A percentile compares a stretch with the other conserved stretches of the same genome.
These are phyloP conservation scores for Vanilla planifolia DNA, from an alignment of 106 monocot genomes.

Conservation along the genomic window DNA sequence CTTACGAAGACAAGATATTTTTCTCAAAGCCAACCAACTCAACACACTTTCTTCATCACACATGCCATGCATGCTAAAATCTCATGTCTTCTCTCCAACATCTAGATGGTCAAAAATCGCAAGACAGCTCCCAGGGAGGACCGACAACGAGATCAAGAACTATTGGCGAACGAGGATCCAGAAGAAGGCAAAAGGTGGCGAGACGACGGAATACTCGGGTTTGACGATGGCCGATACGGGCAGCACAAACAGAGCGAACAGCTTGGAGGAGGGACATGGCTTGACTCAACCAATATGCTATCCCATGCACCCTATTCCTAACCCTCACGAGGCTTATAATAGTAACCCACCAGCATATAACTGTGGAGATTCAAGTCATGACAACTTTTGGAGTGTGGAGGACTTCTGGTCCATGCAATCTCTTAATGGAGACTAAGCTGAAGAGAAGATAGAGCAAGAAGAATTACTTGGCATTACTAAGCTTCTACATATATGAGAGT, in stretches of 20 bases:
- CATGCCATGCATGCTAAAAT: neutral
- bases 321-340: neutral
- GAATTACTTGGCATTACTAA: neutral
- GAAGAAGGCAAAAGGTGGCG: constrained; percentile 47
- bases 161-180: constrained; percentile 79
- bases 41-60: neutral
- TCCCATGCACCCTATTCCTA: neutral
- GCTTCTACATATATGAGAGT: neutral
- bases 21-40: neutral
- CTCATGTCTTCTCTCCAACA: too few species aligned
- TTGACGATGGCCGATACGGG: constrained; percentile 15
- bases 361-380: neutral
- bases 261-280: constrained; percentile 13
- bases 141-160: constrained; percentile 65
- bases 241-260: constrained; percentile 19
- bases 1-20: neutral
- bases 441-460: neutral
- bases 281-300: neutral
- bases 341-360: neutral
- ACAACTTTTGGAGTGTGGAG: constrained; percentile 48
- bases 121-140: constrained; percentile 50
- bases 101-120: constrained; percentile 53
- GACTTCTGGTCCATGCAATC: constrained; percentile 37
- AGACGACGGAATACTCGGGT: constrained; percentile 13
- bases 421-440: constrained; percentile 8